Conservation (phyloP, 495 filamentous ascomycete genomes). For the Penicilliopsis zonata region DNA sequence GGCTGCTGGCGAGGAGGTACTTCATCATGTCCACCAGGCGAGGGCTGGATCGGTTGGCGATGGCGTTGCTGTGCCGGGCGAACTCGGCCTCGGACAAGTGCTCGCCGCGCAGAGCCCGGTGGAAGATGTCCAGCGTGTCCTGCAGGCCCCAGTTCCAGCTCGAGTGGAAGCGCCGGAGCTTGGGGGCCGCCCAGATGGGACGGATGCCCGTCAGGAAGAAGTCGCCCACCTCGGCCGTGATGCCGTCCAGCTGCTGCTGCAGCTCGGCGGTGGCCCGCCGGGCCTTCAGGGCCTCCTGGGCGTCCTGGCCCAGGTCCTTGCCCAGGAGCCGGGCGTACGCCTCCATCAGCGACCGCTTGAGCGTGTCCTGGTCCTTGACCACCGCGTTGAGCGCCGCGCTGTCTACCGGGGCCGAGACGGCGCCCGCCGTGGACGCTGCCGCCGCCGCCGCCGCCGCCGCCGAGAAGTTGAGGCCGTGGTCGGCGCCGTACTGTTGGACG, state of each 20-base stretch:
- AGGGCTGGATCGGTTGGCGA: constrained; percentile 98
- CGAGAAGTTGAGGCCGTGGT: neutral
- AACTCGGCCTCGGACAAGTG: constrained; percentile 47
- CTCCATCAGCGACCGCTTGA: neutral
- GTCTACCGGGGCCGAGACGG: too few relatives aligned
- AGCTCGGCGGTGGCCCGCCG: neutral
- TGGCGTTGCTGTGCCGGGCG: constrained; percentile 91
- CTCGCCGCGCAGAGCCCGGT: neutral
- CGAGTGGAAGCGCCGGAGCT: constrained; percentile 7
- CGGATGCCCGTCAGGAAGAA: constrained; percentile 3
- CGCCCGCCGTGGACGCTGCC: constrained; percentile 71
- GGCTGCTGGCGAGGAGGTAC: constrained; percentile 98
- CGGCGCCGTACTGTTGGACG: constrained; percentile 1
- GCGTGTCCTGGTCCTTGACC: neutral
- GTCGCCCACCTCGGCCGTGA: constrained; percentile 4
- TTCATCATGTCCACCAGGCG: constrained; percentile 97
- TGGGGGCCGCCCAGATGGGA: constrained; percentile 2
- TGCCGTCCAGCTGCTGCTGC: constrained; percentile 3
- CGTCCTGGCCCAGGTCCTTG: neutral
- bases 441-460: constrained; percentile 49
- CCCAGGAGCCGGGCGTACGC: constrained; percentile 2
- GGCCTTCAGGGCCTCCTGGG: neutral
- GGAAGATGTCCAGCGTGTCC: constrained; percentile 3
- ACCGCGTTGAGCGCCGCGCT: neutral
- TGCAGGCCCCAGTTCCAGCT: constrained; percentile 9